Evolutionary conservation across 371 early-diverging fungal species (phyloP).

Genomic region (Mortierella sp.): DNA sequence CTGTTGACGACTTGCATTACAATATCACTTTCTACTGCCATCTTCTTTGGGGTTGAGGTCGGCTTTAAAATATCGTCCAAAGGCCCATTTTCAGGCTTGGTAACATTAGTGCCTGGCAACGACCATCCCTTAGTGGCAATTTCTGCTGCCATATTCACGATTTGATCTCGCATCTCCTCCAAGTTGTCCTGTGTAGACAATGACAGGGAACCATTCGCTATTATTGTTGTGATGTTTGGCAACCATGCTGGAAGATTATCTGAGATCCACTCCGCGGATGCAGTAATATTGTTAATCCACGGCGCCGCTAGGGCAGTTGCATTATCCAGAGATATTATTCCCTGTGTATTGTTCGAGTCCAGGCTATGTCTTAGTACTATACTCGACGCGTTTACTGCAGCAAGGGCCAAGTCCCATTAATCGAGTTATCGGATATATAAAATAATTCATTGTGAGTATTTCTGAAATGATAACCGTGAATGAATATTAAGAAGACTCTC

Average conservation of each 20-base stretch:
- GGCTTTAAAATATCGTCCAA: too few species aligned
- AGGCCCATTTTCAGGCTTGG: background rate
- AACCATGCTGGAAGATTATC: constrained; percentile 22
- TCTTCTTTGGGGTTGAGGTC: background rate
- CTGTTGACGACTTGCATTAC: constrained; percentile 53
- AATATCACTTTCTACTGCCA: constrained; percentile 32
- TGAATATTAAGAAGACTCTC: constrained; percentile 21
- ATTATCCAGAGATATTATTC: constrained; percentile 10
- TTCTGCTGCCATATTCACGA: constrained; percentile 14
- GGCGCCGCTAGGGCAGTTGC: constrained; percentile 3
- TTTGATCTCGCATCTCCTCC: constrained; percentile 17
- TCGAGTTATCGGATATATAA: background rate
- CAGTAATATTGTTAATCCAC: constrained; percentile 16
- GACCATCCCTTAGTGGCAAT: background rate
- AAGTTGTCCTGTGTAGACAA: background rate
- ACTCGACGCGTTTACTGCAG: background rate
- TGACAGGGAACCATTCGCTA: constrained; percentile 18
- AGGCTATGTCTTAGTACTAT: background rate
- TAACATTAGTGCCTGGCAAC: background rate
- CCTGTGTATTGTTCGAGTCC: background rate
- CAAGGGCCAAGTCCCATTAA: background rate
- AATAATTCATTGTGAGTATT: background rate
- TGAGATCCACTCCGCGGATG: constrained; percentile 19
- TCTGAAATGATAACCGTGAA: background rate
- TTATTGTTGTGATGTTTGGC: constrained; percentile 25